Evolutionary conservation across 192 early-diverging fungal species (phyloP).

Genomic region (Coemansia sp.): DNA sequence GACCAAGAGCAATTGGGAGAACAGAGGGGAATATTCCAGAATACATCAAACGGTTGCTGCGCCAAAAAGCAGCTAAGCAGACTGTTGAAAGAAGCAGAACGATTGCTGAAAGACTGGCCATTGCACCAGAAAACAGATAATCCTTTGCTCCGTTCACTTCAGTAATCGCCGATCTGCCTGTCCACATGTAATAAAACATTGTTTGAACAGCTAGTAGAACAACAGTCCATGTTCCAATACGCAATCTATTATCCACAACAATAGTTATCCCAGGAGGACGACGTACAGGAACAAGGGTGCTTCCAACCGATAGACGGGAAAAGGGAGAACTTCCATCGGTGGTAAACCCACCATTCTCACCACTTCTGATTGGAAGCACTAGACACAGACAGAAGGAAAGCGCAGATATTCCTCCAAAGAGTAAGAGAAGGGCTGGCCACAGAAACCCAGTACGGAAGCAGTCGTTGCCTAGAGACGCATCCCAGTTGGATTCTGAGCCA

Average conservation of each 20-base stretch:
- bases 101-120: neutral
- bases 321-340: neutral
- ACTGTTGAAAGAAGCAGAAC: neutral
- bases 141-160: neutral
- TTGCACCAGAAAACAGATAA: neutral
- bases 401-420: neutral
- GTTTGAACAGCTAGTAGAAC: neutral
- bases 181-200: neutral
- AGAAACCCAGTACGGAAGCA: constrained; percentile 15
- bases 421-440: constrained; percentile 1
- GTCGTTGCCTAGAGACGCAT: constrained; percentile 4
- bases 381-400: neutral
- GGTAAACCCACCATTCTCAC: neutral
- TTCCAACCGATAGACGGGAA: neutral
- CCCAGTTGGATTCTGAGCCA: neutral
- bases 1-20: neutral
- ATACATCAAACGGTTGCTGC: constrained; percentile 20
- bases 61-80: neutral
- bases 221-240: neutral
- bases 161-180: neutral
- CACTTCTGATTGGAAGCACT: neutral
- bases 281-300: constrained; percentile 9
- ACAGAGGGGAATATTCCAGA: constrained; percentile 17
- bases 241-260: constrained; percentile 30
- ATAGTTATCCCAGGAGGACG: constrained; percentile 19